These are phyloP conservation scores for Mycena venus DNA, from an alignment of 768 basidiomycete species.

Conservation along the genomic window DNA sequence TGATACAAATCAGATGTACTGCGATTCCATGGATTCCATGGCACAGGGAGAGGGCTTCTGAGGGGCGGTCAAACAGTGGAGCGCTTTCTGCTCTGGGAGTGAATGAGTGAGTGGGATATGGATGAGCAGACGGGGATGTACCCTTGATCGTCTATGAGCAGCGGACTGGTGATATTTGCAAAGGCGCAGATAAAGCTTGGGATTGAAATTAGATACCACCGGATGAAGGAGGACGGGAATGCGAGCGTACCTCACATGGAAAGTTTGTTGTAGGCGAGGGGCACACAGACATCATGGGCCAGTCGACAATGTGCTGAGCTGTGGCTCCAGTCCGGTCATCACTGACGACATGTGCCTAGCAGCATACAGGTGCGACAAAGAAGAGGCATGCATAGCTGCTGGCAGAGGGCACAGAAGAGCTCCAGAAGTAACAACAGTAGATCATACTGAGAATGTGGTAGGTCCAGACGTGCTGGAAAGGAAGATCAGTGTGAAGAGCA, in stretches of 20 bases:
- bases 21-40: background rate
- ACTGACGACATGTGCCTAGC: background rate
- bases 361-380: background rate
- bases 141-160: background rate
- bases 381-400: background rate
- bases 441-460: background rate
- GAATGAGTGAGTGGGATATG: background rate
- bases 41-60: background rate
- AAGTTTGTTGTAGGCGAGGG: background rate
- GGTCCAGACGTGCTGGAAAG: background rate
- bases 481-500: background rate
- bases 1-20: background rate
- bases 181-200: background rate
- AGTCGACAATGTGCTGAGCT: background rate
- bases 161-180: background rate
- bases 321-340: background rate
- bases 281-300: background rate
- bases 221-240: background rate
- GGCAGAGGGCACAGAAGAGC: background rate
- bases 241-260: background rate
- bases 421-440: background rate
- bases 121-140: background rate
- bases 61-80: background rate
- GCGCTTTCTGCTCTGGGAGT: background rate
- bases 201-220: background rate